These are phyloP conservation scores for Raddia distichophylla DNA, from an alignment of 176 grass and related monocot species.

Conservation along the genomic window DNA sequence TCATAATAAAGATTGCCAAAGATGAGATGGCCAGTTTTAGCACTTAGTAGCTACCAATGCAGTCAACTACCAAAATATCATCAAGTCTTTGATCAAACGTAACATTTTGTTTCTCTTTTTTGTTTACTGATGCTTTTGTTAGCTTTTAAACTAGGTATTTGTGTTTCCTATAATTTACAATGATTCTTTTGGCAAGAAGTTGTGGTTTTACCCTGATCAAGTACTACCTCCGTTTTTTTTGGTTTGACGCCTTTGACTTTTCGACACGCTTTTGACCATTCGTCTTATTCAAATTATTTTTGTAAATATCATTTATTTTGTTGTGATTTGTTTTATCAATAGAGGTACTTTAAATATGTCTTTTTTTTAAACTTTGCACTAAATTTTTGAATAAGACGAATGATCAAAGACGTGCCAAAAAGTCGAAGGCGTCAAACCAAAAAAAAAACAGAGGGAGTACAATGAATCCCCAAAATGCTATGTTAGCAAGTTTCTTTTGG, in stretches of 20 bases:
- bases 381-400: no score
- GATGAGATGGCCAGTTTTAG: background rate
- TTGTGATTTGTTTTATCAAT: no score
- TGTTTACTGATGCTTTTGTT: slow-evolving; percentile 22
- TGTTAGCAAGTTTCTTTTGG: background rate
- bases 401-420: no score
- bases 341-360: no score
- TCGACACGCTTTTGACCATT: no score
- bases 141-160: slow-evolving; percentile 4
- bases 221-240: no score
- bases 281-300: no score
- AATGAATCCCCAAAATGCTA: background rate
- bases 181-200: background rate
- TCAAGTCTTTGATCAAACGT: background rate
- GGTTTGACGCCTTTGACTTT: no score
- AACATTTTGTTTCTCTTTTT: slow-evolving; percentile 18
- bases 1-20: slow-evolving; percentile 22
- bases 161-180: slow-evolving; percentile 17
- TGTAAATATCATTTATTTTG: no score
- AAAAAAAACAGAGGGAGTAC: no score
- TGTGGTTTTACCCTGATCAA: background rate
- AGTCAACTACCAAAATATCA: slow-evolving; percentile 21
- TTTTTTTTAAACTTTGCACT: no score
- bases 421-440: no score
- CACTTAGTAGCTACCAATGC: background rate